phyloP scores from a whole-genome alignment of 371 early-diverging fungal genomes.

The Saksenaea oblongispora region DNA sequence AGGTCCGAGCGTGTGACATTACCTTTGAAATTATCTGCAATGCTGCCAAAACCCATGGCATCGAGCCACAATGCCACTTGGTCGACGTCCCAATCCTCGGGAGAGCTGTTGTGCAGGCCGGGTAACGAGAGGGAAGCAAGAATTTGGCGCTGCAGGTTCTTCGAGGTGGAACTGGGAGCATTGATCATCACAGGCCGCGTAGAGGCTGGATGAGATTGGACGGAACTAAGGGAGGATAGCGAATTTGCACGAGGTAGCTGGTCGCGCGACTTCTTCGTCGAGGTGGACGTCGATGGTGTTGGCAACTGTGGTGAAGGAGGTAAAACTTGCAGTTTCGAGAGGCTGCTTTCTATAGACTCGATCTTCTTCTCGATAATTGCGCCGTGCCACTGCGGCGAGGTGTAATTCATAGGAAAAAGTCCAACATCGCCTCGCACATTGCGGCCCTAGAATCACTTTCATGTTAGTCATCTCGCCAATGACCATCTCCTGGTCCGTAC shows the following conservation, averaged over 20 bases:
- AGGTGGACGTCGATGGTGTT: slow-evolving; percentile 17
- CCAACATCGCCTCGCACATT: slow-evolving; percentile 63
- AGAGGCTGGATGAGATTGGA: slow-evolving; percentile 11
- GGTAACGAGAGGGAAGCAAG: slow-evolving; percentile 14
- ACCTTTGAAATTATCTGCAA: slow-evolving; percentile 55
- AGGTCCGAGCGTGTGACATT: slow-evolving; percentile 11
- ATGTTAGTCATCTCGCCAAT: background rate
- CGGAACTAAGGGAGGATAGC: slow-evolving; percentile 18
- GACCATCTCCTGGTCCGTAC: slow-evolving; percentile 43
- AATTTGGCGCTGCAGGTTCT: slow-evolving; percentile 16
- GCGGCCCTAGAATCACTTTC: slow-evolving; percentile 17
- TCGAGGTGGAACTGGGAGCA: slow-evolving; percentile 4
- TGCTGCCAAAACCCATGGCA: slow-evolving; percentile 50
- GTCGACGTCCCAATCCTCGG: slow-evolving; percentile 37
- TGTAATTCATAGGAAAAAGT: slow-evolving; percentile 69
- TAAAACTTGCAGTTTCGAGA: slow-evolving; percentile 15
- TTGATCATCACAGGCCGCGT: slow-evolving; percentile 13
- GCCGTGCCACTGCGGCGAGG: slow-evolving; percentile 17
- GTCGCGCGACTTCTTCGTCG: slow-evolving; percentile 14
- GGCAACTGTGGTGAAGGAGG: slow-evolving; percentile 15
- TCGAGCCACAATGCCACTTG: slow-evolving; percentile 37
- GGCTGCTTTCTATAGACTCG: slow-evolving; percentile 19
- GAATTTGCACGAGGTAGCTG: slow-evolving; percentile 11
- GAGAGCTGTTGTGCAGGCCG: slow-evolving; percentile 10
- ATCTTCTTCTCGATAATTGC: slow-evolving; percentile 6